Conservation (phyloP, 2,329 filamentous ascomycete species). For the Elsinoe perseae region DNA sequence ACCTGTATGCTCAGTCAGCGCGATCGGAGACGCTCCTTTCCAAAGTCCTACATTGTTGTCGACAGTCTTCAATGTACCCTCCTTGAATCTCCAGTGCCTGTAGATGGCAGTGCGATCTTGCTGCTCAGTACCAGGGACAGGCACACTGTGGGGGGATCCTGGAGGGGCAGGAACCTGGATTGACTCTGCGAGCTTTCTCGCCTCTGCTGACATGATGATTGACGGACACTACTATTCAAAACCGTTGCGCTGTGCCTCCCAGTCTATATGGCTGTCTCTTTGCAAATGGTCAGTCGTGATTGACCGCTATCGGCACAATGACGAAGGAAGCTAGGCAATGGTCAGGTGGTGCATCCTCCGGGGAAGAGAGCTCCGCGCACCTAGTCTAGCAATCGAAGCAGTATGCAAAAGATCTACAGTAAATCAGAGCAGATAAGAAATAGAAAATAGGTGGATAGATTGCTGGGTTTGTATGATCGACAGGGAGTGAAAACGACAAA, state of each 20-base stretch:
- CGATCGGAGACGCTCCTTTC: not conserved
- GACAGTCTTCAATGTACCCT: constrained; percentile 63
- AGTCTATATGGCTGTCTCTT: not conserved
- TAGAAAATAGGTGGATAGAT: not conserved
- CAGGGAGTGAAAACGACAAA: not conserved
- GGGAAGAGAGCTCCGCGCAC: not conserved
- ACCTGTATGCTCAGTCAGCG: constrained; percentile 33
- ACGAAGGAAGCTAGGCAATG: constrained; percentile 7
- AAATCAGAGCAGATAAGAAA: not conserved
- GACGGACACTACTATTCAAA: not conserved
- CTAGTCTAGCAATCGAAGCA: not conserved
- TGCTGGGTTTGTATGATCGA: constrained; percentile 7
- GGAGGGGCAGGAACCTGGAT: constrained; percentile 58
- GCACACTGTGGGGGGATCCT: constrained; percentile 68
- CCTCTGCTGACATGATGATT: constrained; percentile 8
- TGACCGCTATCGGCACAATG: not conserved
- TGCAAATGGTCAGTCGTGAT: not conserved
- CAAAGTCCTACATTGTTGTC: constrained; percentile 47
- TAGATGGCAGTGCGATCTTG: constrained; percentile 70
- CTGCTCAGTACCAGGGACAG: constrained; percentile 65
- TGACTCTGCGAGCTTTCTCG: constrained; percentile 15
- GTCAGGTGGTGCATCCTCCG: not conserved
- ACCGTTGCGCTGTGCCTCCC: not conserved
- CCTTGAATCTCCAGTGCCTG: constrained; percentile 69
- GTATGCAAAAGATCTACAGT: not conserved